Evolutionary conservation across 2,329 filamentous ascomycete species (phyloP).

Genomic region (Epicoccum sorghinum): DNA sequence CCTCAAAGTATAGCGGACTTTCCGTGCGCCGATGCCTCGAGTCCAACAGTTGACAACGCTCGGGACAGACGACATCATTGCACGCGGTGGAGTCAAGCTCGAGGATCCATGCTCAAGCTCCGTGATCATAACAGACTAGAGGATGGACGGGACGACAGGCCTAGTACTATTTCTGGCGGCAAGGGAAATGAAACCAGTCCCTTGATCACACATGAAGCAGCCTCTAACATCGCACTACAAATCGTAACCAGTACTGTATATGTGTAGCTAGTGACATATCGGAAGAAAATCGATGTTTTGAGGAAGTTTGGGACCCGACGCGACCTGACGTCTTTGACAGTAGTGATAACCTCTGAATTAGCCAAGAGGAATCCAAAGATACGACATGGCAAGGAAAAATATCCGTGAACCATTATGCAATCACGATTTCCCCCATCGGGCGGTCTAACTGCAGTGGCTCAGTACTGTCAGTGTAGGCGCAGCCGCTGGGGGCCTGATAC

Average conservation of each 20-base stretch:
- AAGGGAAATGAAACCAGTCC: constrained; percentile 3
- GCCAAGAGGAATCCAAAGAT: neutral
- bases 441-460: constrained; percentile 4
- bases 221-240: neutral
- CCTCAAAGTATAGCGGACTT: neutral
- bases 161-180: constrained; percentile 12
- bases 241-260: neutral
- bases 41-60: neutral
- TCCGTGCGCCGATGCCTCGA: neutral
- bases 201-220: neutral
- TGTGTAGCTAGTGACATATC: neutral
- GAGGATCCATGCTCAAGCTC: neutral
- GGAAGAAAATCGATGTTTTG: neutral
- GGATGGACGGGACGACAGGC: constrained; percentile 7
- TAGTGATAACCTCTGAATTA: neutral
- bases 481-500: constrained; percentile 16
- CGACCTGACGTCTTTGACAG: constrained; percentile 1
- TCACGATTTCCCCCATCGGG: neutral
- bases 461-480: constrained; percentile 23
- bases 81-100: neutral
- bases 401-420: neutral
- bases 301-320: constrained; percentile 1
- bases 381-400: neutral
- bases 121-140: constrained; percentile 2
- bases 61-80: neutral